Evolutionary conservation across 768 basidiomycete genomes (phyloP).

Genomic region (Rossbeevera mucosa): DNA sequence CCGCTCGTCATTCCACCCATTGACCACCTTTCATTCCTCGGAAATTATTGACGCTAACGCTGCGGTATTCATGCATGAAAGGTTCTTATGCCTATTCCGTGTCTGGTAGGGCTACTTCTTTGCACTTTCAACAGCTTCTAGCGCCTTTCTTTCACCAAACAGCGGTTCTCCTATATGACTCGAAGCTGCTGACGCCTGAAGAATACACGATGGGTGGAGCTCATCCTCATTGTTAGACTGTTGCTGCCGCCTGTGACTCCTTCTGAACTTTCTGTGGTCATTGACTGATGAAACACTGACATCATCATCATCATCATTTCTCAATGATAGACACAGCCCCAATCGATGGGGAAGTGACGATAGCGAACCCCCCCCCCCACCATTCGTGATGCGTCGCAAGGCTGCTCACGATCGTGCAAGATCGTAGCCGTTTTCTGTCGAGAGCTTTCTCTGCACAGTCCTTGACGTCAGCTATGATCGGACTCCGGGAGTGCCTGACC

Average conservation of each 20-base stretch:
- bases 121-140: slow-evolving; percentile 10
- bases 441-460: slow-evolving; percentile 17
- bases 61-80: slow-evolving; percentile 12
- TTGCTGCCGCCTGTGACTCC: slow-evolving; percentile 1
- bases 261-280: slow-evolving; percentile 11
- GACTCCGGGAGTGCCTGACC: neutral
- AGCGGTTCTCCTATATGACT: slow-evolving; percentile 7
- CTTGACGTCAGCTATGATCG: slow-evolving; percentile 24
- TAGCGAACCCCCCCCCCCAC: neutral
- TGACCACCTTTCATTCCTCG: slow-evolving; percentile 23
- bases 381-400: neutral
- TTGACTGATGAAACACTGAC: slow-evolving; percentile 15
- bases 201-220: slow-evolving; percentile 10
- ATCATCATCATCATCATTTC: slow-evolving; percentile 18
- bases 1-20: slow-evolving; percentile 13
- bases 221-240: slow-evolving; percentile 8
- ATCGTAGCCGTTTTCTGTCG: slow-evolving; percentile 9
- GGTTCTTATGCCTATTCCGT: slow-evolving; percentile 5
- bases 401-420: slow-evolving; percentile 2
- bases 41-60: slow-evolving; percentile 21
- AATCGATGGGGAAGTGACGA: slow-evolving; percentile 6
- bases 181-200: slow-evolving; percentile 10
- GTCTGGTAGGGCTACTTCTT: slow-evolving; percentile 5
- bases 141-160: neutral
- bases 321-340: slow-evolving; percentile 15